These are phyloP conservation scores for Lactarius hatsudake DNA, from an alignment of 768 basidiomycete genomes.

Conservation along the genomic window DNA sequence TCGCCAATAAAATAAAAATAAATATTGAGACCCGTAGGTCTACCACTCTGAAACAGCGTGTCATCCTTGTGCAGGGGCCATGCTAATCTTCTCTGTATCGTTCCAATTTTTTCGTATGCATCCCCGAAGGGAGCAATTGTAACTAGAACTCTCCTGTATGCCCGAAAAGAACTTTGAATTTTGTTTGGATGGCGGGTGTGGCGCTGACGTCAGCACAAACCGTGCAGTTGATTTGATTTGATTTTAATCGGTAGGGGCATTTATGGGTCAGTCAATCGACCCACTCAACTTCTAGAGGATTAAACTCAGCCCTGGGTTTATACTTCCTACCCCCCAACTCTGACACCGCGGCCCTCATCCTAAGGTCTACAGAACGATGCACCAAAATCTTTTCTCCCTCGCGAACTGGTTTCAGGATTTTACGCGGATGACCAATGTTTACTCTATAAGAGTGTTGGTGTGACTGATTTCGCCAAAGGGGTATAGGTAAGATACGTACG, in stretches of 20 bases:
- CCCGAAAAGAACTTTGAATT: neutral
- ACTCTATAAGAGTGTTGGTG: neutral
- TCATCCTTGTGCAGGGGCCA: constrained; percentile 99
- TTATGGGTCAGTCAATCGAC: constrained; percentile 15
- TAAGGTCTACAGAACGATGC: constrained; percentile 14
- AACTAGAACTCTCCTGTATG: too few relatives aligned
- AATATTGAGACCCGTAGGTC: constrained; percentile 46
- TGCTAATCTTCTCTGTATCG: constrained; percentile 99
- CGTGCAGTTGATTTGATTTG: too few relatives aligned
- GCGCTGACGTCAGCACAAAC: neutral
- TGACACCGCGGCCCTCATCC: constrained; percentile 15
- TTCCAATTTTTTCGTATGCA: constrained; percentile 99
- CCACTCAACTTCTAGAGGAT: constrained; percentile 23
- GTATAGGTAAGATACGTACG: neutral
- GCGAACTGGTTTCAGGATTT: neutral
- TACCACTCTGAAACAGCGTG: constrained; percentile 98
- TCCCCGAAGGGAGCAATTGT: constrained; percentile 67
- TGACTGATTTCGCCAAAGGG: neutral
- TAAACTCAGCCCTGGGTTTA: constrained; percentile 33
- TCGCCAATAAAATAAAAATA: constrained; percentile 30
- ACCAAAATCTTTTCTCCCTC: constrained; percentile 3
- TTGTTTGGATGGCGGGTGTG: neutral
- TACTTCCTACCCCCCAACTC: constrained; percentile 33
- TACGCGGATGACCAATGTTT: neutral
- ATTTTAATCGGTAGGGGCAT: too few relatives aligned